A percentile compares a stretch with the other conserved stretches of the same genome.
Evolutionary conservation across 257 asterid genomes (phyloP).

Genomic region (Primulina huaijiensis): DNA sequence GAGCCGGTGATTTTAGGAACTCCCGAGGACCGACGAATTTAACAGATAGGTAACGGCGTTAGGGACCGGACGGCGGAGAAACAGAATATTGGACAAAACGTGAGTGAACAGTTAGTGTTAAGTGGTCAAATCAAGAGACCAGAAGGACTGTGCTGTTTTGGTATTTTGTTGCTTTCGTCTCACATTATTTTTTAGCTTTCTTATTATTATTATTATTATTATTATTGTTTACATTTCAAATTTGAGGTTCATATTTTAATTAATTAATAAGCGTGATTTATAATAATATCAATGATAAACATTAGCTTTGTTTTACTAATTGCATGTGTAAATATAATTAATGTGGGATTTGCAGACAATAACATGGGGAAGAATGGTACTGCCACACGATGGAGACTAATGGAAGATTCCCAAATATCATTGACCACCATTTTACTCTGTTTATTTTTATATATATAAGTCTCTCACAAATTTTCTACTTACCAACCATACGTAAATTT

Average conservation of each 20-base stretch:
- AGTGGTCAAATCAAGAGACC: conserved; percentile 4
- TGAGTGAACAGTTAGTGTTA: conserved; percentile 23
- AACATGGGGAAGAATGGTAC: not conserved
- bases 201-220: no score
- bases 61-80: not conserved
- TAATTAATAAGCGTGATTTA: no score
- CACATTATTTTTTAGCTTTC: no score
- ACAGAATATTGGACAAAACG: conserved; percentile 22
- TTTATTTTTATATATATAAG: no score
- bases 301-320: no score
- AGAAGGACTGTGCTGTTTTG: not conserved
- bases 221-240: no score
- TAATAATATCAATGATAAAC: no score
- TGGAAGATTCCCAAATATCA: conserved; percentile 31
- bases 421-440: not conserved
- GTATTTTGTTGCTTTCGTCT: not conserved
- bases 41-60: conserved; percentile 32
- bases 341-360: not conserved
- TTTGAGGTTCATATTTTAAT: no score
- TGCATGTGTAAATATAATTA: no score
- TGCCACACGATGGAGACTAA: conserved; percentile 29
- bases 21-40: not conserved
- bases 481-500: no score
- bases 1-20: not conserved
- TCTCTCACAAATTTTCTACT: no score